These are phyloP conservation scores for Diplodia corticola DNA, from an alignment of 2,329 filamentous ascomycete species.

Conservation along the genomic window DNA sequence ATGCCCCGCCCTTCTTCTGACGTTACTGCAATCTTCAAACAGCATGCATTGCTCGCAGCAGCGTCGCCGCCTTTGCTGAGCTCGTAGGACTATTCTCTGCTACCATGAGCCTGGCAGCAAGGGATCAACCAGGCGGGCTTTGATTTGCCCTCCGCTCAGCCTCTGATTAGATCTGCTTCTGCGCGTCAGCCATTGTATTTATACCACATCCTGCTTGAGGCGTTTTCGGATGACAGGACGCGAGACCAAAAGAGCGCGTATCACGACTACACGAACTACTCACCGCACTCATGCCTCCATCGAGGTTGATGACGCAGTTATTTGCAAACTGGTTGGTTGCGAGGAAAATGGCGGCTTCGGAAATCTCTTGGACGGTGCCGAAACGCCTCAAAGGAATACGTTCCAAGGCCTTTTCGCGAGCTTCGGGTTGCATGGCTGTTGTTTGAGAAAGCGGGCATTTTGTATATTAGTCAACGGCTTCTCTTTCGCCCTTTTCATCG, in stretches of 20 bases:
- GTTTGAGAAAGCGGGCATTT: not conserved
- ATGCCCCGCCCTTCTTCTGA: not conserved
- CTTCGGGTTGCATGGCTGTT: conserved; percentile 47
- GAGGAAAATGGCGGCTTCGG: conserved; percentile 79
- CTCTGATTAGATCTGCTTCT: conserved; percentile 16
- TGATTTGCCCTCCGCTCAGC: conserved; percentile 1
- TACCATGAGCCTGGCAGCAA: not conserved
- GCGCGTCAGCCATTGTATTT: conserved; percentile 11
- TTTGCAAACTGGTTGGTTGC: conserved; percentile 79
- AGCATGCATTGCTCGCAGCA: not conserved
- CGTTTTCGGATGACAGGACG: not conserved
- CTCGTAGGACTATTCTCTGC: not conserved
- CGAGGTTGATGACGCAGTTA: conserved; percentile 82
- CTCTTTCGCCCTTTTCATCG: not conserved
- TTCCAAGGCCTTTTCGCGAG: conserved; percentile 37
- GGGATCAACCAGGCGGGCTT: not conserved
- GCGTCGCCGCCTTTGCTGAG: not conserved
- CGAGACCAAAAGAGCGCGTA: not conserved
- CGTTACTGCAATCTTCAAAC: not conserved
- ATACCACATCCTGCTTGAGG: conserved; percentile 10
- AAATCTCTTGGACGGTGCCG: conserved; percentile 69
- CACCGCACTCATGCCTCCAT: conserved; percentile 74
- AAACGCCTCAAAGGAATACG: conserved; percentile 68
- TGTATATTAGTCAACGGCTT: conserved; percentile 23
- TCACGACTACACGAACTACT: conserved; percentile 23